A percentile compares a stretch with the other conserved stretches of the same genome.
Conservation (phyloP, 1,284 basidiomycete species). For the Wallemia ichthyophaga region DNA sequence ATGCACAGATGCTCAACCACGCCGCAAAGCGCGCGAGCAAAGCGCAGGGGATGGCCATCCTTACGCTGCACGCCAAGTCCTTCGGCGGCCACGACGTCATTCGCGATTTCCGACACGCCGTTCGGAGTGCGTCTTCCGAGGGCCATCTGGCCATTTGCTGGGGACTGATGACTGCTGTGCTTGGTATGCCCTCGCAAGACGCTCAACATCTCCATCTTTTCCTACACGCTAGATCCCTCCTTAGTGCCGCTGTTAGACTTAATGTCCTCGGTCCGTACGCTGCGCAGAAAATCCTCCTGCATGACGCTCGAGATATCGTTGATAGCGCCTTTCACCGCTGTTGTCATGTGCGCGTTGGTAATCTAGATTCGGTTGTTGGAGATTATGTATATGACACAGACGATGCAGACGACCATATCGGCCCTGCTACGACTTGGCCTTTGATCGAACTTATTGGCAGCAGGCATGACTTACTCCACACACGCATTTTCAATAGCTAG, state of each 20-base stretch:
- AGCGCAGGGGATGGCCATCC: constrained; percentile 70
- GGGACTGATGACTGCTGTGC: constrained; percentile 42
- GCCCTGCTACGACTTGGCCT: constrained; percentile 73
- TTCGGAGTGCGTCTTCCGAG: constrained; percentile 30
- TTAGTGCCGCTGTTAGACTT: constrained; percentile 69
- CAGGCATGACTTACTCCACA: constrained; percentile 79
- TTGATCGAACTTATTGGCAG: constrained; percentile 73
- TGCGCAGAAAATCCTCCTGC: constrained; percentile 58
- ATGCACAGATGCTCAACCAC: constrained; percentile 63
- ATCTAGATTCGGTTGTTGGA: too few species aligned
- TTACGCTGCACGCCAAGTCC: constrained; percentile 60
- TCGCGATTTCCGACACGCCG: constrained; percentile 31
- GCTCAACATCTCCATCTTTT: constrained; percentile 58
- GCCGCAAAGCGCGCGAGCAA: constrained; percentile 59
- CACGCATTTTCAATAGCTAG: constrained; percentile 80
- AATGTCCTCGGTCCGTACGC: constrained; percentile 80
- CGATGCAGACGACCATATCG: constrained; percentile 5
- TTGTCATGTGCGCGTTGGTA: too few species aligned
- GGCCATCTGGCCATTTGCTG: constrained; percentile 77
- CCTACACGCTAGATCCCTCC: constrained; percentile 57
- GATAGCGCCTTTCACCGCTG: constrained; percentile 20
- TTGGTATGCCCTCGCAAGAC: constrained; percentile 23
- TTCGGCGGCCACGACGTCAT: constrained; percentile 25
- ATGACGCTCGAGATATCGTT: constrained; percentile 34
- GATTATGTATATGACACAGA: too few species aligned